Evolutionary conservation across 345 rosid species (phyloP).

Genomic region (Physaria fendleri): DNA sequence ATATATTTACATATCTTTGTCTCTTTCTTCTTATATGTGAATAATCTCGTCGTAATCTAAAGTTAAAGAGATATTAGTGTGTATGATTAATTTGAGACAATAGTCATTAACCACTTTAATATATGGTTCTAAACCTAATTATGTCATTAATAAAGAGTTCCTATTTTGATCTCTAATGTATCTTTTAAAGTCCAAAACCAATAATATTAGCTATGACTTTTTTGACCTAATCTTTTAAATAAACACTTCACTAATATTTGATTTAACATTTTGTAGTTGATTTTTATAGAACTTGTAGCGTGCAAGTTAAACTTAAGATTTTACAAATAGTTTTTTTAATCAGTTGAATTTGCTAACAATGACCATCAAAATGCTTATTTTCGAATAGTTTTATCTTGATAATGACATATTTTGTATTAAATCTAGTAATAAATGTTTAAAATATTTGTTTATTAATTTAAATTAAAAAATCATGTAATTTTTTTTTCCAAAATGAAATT

Average conservation of each 20-base stretch:
- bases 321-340: background rate
- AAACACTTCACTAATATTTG: background rate
- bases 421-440: no score
- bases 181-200: background rate
- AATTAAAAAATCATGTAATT: no score
- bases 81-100: background rate
- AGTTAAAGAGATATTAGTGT: background rate
- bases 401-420: no score
- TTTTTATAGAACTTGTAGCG: background rate
- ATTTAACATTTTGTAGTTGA: no score
- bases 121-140: background rate
- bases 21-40: slow-evolving; percentile 13
- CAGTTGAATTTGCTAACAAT: background rate
- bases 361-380: no score
- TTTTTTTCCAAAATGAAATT: no score
- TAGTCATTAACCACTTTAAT: background rate
- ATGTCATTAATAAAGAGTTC: background rate
- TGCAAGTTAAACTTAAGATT: background rate
- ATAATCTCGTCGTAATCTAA: background rate
- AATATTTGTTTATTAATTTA: no score
- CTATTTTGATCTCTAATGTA: background rate
- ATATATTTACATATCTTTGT: slow-evolving; percentile 7
- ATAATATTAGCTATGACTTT: background rate
- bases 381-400: no score
- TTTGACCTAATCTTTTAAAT: background rate